phyloP scores from a whole-genome alignment of 176 grass and related monocot genomes.

The Triticum dicoccoides region DNA sequence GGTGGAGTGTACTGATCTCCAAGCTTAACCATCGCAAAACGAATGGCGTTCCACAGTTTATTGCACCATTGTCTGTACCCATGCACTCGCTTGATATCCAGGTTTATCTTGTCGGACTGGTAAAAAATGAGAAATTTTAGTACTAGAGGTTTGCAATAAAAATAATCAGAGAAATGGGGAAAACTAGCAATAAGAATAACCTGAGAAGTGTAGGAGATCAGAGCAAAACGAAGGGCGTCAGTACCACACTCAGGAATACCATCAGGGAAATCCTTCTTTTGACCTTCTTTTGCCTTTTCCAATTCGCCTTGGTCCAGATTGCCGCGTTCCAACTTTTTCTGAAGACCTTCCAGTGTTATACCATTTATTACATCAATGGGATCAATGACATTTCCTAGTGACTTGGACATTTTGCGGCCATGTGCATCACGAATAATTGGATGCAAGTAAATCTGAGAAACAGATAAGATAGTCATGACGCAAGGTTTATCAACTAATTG shows the following conservation, averaged over 20 bases:
- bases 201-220: conserved; percentile 85
- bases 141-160: conserved; percentile 15
- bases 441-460: conserved; percentile 84
- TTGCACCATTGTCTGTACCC: conserved; percentile 93
- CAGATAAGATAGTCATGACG: background rate
- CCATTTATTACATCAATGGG: conserved; percentile 97
- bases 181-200: conserved; percentile 32
- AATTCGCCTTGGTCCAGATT: conserved; percentile 80
- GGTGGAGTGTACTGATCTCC: conserved; percentile 76
- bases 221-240: conserved; percentile 86
- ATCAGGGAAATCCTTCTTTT: conserved; percentile 79
- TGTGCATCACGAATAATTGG: conserved; percentile 92
- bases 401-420: conserved; percentile 90
- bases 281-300: conserved; percentile 60
- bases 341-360: conserved; percentile 66
- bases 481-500: background rate
- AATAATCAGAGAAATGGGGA: conserved; percentile 7
- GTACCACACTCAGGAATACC: conserved; percentile 94
- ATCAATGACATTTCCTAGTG: conserved; percentile 84
- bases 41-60: conserved; percentile 91
- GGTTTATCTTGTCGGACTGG: conserved; percentile 87
- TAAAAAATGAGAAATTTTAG: conserved; percentile 21
- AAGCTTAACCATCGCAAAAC: conserved; percentile 85
- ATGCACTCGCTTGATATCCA: conserved; percentile 87
- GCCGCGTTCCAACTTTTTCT: conserved; percentile 75